Evolutionary conservation across 108 stramenopile genomes (phyloP).

Genomic region (Nitzschia inconspicua): DNA sequence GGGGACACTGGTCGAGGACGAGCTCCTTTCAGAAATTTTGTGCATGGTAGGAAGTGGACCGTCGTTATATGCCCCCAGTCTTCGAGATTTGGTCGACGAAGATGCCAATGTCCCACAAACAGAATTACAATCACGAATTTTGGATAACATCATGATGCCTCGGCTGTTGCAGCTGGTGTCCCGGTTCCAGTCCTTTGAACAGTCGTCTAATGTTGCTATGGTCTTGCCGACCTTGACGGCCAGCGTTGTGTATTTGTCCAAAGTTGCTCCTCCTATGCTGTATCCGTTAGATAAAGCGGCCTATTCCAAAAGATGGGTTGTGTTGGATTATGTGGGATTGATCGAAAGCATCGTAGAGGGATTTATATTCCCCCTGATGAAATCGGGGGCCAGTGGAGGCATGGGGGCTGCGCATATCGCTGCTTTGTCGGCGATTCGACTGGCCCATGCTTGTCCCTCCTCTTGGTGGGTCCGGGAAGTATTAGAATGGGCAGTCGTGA

Average conservation of each 20-base stretch:
- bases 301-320: constrained; percentile 46
- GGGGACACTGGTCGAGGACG: constrained; percentile 39
- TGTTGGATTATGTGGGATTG: constrained; percentile 28
- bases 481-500: constrained; percentile 33
- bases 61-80: constrained; percentile 31
- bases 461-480: constrained; percentile 53
- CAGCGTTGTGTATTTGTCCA: constrained; percentile 45
- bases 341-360: constrained; percentile 40
- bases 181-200: constrained; percentile 36
- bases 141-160: constrained; percentile 53
- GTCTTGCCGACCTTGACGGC: constrained; percentile 57
- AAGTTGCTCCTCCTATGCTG: constrained; percentile 33
- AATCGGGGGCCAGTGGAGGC: constrained; percentile 3
- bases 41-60: constrained; percentile 5
- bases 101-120: constrained; percentile 29
- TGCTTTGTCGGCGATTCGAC: constrained; percentile 51
- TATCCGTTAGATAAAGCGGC: constrained; percentile 28
- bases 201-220: constrained; percentile 24
- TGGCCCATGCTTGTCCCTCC: constrained; percentile 52
- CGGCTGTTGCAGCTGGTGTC: constrained; percentile 50
- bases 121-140: constrained; percentile 57
- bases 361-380: constrained; percentile 47
- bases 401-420: constrained; percentile 16
- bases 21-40: constrained; percentile 29
- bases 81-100: constrained; percentile 38